phyloP scores from a whole-genome alignment of 2,329 filamentous ascomycete genomes.

The Phialophora chinensis region DNA sequence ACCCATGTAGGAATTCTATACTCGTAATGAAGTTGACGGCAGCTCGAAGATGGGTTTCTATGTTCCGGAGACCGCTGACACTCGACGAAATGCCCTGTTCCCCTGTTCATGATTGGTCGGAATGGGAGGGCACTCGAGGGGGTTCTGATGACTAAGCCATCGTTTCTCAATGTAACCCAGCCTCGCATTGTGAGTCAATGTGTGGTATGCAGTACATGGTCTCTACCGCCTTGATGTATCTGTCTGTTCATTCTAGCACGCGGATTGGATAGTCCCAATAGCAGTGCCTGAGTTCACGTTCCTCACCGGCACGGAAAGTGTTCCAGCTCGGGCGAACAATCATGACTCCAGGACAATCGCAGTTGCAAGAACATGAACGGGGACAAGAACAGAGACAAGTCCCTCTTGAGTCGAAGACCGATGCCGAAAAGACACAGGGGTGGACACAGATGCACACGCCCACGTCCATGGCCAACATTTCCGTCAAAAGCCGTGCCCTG shows the following conservation, averaged over 20 bases:
- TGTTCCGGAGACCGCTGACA: neutral
- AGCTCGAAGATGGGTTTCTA: neutral
- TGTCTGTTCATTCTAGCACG: neutral
- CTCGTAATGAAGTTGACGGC: neutral
- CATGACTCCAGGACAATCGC: neutral
- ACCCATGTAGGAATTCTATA: neutral
- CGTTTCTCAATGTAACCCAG: neutral
- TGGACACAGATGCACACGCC: neutral
- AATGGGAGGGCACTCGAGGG: neutral
- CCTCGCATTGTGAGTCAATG: neutral
- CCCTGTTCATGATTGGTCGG: neutral
- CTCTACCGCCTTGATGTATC: neutral
- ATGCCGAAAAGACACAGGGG: neutral
- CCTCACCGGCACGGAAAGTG: neutral
- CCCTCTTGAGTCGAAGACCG: neutral
- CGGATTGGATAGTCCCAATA: neutral
- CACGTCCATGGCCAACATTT: neutral
- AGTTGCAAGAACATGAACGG: neutral
- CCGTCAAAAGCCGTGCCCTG: slow-evolving; percentile 15
- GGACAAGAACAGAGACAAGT: neutral
- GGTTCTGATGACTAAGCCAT: neutral
- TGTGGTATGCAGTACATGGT: neutral
- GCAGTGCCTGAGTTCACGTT: neutral
- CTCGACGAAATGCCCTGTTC: neutral
- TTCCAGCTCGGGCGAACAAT: neutral